Conservation (phyloP, 345 rosid genomes). For the Raphanus sativus region DNA sequence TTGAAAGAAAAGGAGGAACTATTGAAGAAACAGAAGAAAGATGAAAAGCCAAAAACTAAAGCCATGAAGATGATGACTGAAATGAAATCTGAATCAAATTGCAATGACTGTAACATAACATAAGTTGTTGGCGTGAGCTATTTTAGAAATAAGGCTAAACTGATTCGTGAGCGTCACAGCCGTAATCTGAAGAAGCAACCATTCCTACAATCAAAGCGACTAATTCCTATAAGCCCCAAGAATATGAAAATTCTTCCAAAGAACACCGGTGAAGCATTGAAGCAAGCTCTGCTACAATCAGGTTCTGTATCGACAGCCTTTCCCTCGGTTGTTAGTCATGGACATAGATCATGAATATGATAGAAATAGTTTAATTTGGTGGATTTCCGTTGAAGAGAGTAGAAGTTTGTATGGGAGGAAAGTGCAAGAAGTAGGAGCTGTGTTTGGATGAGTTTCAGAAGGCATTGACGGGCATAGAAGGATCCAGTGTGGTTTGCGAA, state of each 20-base stretch:
- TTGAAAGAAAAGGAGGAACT: no score
- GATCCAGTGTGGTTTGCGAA: no score
- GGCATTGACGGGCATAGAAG: no score
- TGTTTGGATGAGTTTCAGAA: no score
- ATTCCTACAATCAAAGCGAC: background rate
- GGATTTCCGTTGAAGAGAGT: no score
- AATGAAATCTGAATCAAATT: background rate
- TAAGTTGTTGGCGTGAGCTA: background rate
- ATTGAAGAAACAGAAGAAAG: background rate
- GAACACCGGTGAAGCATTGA: background rate
- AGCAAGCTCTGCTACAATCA: background rate
- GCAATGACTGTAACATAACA: background rate
- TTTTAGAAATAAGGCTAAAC: no score
- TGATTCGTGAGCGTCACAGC: no score
- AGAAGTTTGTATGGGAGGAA: background rate
- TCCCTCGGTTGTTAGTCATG: background rate
- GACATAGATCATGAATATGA: background rate
- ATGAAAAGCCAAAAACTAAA: background rate
- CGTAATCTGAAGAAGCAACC: no score
- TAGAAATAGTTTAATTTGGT: no score
- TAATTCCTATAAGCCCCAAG: background rate
- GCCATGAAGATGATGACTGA: background rate
- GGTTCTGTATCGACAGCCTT: background rate
- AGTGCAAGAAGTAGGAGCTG: no score
- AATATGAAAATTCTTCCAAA: background rate